These are phyloP conservation scores for Prunus davidiana DNA, from an alignment of 306 rosid species.

Conservation along the genomic window DNA sequence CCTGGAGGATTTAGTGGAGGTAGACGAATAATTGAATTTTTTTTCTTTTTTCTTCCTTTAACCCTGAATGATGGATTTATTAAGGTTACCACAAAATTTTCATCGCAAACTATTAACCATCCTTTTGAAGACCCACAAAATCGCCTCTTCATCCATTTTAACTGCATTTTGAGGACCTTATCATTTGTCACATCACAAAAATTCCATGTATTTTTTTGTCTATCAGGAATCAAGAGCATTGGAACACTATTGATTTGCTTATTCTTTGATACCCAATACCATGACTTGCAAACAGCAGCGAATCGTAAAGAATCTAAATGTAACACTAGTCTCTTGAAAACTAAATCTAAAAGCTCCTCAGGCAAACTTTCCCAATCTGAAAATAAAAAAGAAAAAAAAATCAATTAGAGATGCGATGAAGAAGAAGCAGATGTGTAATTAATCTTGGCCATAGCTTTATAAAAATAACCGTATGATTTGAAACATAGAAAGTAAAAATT, in stretches of 20 bases:
- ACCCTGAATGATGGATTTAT: background rate
- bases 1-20: background rate
- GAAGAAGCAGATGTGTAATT: no score
- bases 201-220: background rate
- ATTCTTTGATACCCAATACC: background rate
- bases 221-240: background rate
- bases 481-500: no score
- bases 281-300: background rate
- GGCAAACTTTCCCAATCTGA: conserved; percentile 4
- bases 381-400: no score
- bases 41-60: background rate
- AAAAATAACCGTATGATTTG: no score
- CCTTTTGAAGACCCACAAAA: background rate
- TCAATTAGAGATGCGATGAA: no score
- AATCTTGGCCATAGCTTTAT: no score
- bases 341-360: background rate
- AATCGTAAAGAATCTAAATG: background rate
- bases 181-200: background rate
- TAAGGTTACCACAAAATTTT: background rate
- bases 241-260: background rate
- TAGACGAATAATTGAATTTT: background rate
- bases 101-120: background rate
- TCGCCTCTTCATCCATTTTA: background rate
- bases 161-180: background rate
- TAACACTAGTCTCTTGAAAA: background rate